These are phyloP conservation scores for Diaporthe sp. DNA, from an alignment of 2,329 filamentous ascomycete species.

Conservation along the genomic window DNA sequence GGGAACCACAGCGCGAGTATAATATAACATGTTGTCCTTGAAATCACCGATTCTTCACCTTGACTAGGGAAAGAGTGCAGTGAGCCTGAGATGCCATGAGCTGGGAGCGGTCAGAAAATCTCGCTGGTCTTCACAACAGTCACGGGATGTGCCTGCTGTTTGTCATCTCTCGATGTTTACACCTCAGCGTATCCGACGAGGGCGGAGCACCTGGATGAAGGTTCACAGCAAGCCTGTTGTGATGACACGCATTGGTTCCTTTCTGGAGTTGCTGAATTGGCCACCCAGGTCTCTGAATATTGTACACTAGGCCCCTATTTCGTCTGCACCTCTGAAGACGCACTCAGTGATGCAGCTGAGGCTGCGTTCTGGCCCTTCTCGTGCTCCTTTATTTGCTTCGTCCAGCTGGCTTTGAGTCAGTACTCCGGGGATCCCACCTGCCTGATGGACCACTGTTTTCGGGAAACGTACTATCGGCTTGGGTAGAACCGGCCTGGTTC, in stretches of 20 bases:
- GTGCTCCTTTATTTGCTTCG: slow-evolving; percentile 60
- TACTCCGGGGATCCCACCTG: too few relatives aligned
- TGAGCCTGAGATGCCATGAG: background rate
- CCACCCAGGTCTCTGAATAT: background rate
- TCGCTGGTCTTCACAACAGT: background rate
- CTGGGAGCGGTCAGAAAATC: too few relatives aligned
- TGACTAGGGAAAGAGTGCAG: background rate
- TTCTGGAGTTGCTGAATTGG: background rate
- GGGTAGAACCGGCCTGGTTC: slow-evolving; percentile 85
- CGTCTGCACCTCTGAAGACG: slow-evolving; percentile 29
- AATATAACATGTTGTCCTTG: background rate
- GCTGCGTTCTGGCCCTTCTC: slow-evolving; percentile 51
- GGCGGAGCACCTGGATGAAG: background rate
- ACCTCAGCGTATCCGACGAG: background rate
- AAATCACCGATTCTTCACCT: background rate
- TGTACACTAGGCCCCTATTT: slow-evolving; percentile 9
- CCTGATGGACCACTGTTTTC: background rate
- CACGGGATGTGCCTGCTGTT: background rate
- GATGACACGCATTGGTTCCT: background rate
- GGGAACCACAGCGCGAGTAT: background rate
- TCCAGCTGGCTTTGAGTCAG: slow-evolving; percentile 53
- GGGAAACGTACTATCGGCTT: slow-evolving; percentile 81
- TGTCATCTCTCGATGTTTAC: background rate
- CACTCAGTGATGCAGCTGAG: slow-evolving; percentile 38
- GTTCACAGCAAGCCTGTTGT: background rate